Percentiles rank a stretch among this genome's conserved stretches.
Conservation (phyloP, 176 grass and related monocot species). For the Oryza australiensis region DNA sequence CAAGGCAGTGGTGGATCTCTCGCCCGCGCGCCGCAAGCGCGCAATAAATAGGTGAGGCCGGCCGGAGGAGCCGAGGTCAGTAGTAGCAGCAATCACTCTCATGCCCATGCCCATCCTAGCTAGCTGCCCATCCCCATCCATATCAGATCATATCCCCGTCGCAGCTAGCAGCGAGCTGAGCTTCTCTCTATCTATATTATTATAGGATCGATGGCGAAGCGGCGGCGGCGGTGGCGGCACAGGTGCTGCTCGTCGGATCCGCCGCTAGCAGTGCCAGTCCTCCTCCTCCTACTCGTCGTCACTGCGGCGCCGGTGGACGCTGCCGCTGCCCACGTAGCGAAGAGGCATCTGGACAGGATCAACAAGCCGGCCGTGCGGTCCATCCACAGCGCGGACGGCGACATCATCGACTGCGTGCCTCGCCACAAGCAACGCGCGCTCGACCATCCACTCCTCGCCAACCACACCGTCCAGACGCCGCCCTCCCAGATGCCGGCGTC, state of each 20-base stretch:
- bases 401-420: slow-evolving; percentile 88
- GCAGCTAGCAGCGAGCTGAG: too few relatives aligned
- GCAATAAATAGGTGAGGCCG: background rate
- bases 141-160: background rate
- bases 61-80: background rate
- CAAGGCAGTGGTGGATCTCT: too few relatives aligned
- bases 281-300: slow-evolving; percentile 19
- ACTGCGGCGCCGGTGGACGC: background rate
- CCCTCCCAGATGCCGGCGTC: background rate
- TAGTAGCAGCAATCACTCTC: too few relatives aligned
- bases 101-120: too few relatives aligned
- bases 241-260: background rate
- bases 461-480: slow-evolving; percentile 69
- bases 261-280: background rate
- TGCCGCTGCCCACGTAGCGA: slow-evolving; percentile 35
- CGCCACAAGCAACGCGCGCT: slow-evolving; percentile 67
- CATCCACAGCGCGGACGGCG: slow-evolving; percentile 80
- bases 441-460: slow-evolving; percentile 67
- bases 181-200: too few relatives aligned
- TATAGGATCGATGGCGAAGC: background rate
- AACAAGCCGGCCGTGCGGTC: slow-evolving; percentile 64
- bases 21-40: too few relatives aligned
- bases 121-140: too few relatives aligned
- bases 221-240: background rate
- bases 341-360: slow-evolving; percentile 60